Conservation (phyloP, 257 asterid genomes). For the Penstemon davidsonii region DNA sequence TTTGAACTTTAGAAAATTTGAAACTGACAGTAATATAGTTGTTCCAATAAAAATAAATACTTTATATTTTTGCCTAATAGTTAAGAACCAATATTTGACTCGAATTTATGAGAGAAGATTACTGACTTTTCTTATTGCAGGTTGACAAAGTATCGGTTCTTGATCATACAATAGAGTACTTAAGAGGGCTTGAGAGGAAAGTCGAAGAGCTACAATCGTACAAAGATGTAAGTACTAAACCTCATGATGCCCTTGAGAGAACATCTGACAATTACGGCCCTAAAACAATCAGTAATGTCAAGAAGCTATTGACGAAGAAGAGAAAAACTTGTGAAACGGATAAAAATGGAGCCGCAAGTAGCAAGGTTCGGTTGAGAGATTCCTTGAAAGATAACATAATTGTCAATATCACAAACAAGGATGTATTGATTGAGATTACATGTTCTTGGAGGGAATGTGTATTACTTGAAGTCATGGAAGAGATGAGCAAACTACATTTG, state of each 20-base stretch:
- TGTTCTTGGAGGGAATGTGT: conserved; percentile 63
- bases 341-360: conserved; percentile 34
- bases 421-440: conserved; percentile 54
- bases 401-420: conserved; percentile 51
- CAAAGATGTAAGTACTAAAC: conserved; percentile 42
- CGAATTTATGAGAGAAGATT: not conserved
- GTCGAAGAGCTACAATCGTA: conserved; percentile 56
- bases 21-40: too few relatives aligned
- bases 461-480: conserved; percentile 60
- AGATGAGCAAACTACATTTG: conserved; percentile 53
- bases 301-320: conserved; percentile 46
- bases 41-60: too few relatives aligned
- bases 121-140: conserved; percentile 43
- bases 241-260: conserved; percentile 57
- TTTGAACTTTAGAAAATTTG: not conserved
- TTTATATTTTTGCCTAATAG: too few relatives aligned
- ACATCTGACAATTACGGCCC: conserved; percentile 66
- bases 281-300: conserved; percentile 33
- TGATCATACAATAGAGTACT: conserved; percentile 76
- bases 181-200: conserved; percentile 69
- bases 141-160: conserved; percentile 83
- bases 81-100: not conserved
- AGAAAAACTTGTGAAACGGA: conserved; percentile 58
- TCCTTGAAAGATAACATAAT: conserved; percentile 43
- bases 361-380: conserved; percentile 32